Evolutionary conservation across 164 flowering plant species (phyloP).

Genomic region (Kalanchoe fedtschenkoi): DNA sequence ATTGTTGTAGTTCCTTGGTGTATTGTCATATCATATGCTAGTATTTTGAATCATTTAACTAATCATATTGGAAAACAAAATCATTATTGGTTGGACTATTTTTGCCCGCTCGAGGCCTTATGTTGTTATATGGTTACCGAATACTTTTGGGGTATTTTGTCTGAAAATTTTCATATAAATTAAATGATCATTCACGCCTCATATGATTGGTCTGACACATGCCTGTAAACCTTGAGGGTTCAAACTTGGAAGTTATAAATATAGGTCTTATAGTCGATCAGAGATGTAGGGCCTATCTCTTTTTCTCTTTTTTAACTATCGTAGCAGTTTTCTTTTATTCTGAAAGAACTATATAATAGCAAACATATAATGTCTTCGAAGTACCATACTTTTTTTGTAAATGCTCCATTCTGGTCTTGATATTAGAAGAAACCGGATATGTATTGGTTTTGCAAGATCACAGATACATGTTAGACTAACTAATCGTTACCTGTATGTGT

Average conservation of each 20-base stretch:
- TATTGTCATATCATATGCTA: no score
- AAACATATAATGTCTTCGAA: background rate
- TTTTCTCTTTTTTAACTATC: no score
- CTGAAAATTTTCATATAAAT: background rate
- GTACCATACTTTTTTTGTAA: background rate
- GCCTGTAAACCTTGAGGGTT: no score
- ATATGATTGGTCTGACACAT: background rate
- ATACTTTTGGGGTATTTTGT: background rate
- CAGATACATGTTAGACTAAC: background rate
- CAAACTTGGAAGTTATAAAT: no score
- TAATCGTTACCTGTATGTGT: no score
- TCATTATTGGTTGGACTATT: background rate
- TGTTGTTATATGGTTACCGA: background rate
- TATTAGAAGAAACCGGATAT: background rate
- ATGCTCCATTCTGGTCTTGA: background rate
- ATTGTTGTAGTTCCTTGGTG: background rate
- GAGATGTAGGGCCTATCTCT: no score
- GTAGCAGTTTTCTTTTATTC: no score
- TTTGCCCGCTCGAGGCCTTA: background rate
- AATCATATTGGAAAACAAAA: no score
- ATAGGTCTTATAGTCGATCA: no score
- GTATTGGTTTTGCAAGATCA: background rate
- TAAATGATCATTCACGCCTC: no score
- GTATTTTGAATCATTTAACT: no score
- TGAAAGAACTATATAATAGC: no score